Percentiles rank a stretch among this genome's conserved stretches.
phyloP scores from a whole-genome alignment of 257 asterid species.

The Sherardia arvensis region DNA sequence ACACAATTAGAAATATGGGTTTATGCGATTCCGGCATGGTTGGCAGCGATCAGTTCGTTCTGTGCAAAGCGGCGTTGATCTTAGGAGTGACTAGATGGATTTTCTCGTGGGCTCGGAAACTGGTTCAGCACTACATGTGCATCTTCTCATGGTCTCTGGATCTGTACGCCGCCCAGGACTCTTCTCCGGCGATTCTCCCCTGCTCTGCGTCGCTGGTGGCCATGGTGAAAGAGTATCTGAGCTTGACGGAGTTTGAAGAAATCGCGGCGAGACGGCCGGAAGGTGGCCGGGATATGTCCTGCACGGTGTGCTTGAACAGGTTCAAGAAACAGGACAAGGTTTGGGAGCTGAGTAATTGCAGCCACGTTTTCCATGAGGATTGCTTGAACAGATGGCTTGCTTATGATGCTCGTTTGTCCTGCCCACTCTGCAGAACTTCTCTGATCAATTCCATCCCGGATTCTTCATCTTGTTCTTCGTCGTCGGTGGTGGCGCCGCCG shows the following conservation, averaged over 20 bases:
- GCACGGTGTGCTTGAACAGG: slow-evolving; percentile 50
- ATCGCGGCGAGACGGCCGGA: slow-evolving; percentile 21
- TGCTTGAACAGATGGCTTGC: slow-evolving; percentile 60
- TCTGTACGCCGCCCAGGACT: not conserved
- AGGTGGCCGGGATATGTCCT: slow-evolving; percentile 25
- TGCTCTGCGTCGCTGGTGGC: slow-evolving; percentile 21
- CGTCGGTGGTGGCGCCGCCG: not conserved
- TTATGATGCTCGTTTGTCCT: slow-evolving; percentile 43
- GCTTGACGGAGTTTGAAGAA: slow-evolving; percentile 37
- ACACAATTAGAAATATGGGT: too few relatives aligned
- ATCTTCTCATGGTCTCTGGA: slow-evolving; percentile 15
- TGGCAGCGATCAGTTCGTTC: slow-evolving; percentile 34
- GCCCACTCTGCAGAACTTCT: slow-evolving; percentile 62
- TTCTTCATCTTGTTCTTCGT: slow-evolving; percentile 8
- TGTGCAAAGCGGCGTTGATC: slow-evolving; percentile 48
- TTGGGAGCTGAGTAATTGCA: slow-evolving; percentile 58
- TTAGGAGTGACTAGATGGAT: slow-evolving; percentile 49
- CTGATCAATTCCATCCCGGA: slow-evolving; percentile 14
- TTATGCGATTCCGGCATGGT: slow-evolving; percentile 19
- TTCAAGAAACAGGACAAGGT: slow-evolving; percentile 45
- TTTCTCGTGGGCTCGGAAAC: slow-evolving; percentile 29
- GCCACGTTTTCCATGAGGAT: slow-evolving; percentile 62
- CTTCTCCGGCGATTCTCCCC: slow-evolving; percentile 4
- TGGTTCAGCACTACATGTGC: slow-evolving; percentile 22
- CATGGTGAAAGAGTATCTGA: slow-evolving; percentile 27